Percentiles rank a stretch among this genome's conserved stretches.
Evolutionary conservation across 2,329 filamentous ascomycete species (phyloP).

Genomic region (Neonectria sp.): DNA sequence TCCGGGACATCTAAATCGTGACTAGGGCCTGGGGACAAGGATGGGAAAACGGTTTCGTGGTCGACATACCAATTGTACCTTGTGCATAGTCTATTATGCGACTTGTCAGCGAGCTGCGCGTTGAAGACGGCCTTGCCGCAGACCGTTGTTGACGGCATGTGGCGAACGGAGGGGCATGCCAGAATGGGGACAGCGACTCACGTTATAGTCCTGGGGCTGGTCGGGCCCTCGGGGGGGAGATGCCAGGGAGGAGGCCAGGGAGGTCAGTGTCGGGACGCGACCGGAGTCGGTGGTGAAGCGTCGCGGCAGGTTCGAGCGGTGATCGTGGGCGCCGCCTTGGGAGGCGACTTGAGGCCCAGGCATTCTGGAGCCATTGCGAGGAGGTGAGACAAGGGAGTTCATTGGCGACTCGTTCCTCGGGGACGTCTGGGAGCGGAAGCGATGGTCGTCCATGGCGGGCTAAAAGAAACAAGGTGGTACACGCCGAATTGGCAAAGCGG

Average conservation of each 20-base stretch:
- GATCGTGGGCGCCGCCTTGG: slow-evolving; percentile 69
- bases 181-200: slow-evolving; percentile 48
- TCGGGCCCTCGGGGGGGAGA: slow-evolving; percentile 65
- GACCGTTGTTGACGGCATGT: background rate
- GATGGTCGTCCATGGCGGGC: slow-evolving; percentile 79
- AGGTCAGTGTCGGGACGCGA: slow-evolving; percentile 82
- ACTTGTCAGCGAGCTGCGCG: slow-evolving; percentile 41
- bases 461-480: slow-evolving; percentile 59
- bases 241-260: slow-evolving; percentile 60
- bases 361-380: slow-evolving; percentile 77
- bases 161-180: slow-evolving; percentile 2
- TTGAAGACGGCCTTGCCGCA: background rate
- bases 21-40: slow-evolving; percentile 9
- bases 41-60: slow-evolving; percentile 16
- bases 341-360: slow-evolving; percentile 64
- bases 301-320: slow-evolving; percentile 84
- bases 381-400: slow-evolving; percentile 81
- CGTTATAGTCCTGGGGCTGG: slow-evolving; percentile 64
- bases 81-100: slow-evolving; percentile 72
- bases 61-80: slow-evolving; percentile 81
- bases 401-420: slow-evolving; percentile 83
- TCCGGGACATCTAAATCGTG: slow-evolving; percentile 15
- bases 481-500: slow-evolving; percentile 56
- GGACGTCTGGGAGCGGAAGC: slow-evolving; percentile 83
- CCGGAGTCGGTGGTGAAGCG: slow-evolving; percentile 95